A percentile compares a stretch with the other conserved stretches of the same genome.
Evolutionary conservation across 257 asterid species (phyloP).

Genomic region (Nicotiana otophora): DNA sequence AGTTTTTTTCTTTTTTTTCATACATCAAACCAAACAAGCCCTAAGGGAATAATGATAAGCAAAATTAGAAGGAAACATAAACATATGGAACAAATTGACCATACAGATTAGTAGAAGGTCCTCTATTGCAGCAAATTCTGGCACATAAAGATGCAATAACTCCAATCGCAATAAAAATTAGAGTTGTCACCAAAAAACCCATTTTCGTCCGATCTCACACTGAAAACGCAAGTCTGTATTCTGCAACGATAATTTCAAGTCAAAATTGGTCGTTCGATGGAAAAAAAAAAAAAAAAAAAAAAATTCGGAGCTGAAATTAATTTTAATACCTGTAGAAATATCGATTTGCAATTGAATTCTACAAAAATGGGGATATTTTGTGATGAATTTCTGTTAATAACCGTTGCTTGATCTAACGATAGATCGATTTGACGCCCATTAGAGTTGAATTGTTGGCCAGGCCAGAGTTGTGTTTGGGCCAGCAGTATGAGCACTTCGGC

Average conservation of each 20-base stretch:
- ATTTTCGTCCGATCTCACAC: conserved; percentile 11
- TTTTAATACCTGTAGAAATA: not conserved
- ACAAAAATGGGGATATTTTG: not conserved
- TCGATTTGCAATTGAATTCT: not conserved
- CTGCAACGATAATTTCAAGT: not conserved
- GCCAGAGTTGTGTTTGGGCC: not conserved
- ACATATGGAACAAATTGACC: conserved; percentile 11
- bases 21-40: not conserved
- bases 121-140: conserved; percentile 87
- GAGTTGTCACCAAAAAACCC: conserved; percentile 82
- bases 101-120: conserved; percentile 89
- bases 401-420: not conserved
- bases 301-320: not conserved
- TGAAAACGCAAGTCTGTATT: not conserved
- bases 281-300: not conserved
- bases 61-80: not conserved
- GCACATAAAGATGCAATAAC: conserved; percentile 59
- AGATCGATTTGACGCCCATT: not conserved
- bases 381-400: not conserved
- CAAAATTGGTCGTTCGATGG: not conserved
- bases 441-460: not conserved
- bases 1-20: not conserved
- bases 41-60: not conserved
- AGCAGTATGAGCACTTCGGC: not conserved
- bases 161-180: conserved; percentile 65